Evolutionary conservation across 1,139 yeast genomes (phyloP).

Genomic region (Scheffersomyces illinoinensis): DNA sequence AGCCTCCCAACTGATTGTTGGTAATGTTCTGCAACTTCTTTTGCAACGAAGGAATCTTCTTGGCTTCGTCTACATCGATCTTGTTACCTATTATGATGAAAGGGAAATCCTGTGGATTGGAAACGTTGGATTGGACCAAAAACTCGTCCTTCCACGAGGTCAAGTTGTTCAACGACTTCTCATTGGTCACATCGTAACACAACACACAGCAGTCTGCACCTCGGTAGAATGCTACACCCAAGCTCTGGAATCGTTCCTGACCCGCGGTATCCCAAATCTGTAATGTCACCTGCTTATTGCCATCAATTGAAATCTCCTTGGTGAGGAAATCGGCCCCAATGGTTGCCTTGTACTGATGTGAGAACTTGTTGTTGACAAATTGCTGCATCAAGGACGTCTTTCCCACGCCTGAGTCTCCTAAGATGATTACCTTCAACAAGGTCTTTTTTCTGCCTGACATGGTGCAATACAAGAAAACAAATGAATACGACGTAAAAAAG

Average conservation of each 20-base stretch:
- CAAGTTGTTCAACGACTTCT: conserved; percentile 83
- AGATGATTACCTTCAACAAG: conserved; percentile 85
- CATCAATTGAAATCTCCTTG: conserved; percentile 84
- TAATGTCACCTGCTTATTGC: conserved; percentile 68
- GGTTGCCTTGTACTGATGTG: conserved; percentile 95
- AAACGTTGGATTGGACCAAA: conserved; percentile 86
- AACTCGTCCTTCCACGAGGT: conserved; percentile 96
- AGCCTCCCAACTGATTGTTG: conserved; percentile 68
- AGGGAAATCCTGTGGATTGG: conserved; percentile 93
- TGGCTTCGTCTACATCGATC: conserved; percentile 90
- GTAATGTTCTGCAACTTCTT: conserved; percentile 88
- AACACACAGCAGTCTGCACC: conserved; percentile 94
- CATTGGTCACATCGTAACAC: conserved; percentile 45
- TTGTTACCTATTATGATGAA: conserved; percentile 94
- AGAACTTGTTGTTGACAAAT: conserved; percentile 91
- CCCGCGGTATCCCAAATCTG: conserved; percentile 99
- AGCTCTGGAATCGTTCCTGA: conserved; percentile 93
- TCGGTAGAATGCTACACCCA: conserved; percentile 96
- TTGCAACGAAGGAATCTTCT: conserved; percentile 71
- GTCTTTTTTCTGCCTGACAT: conserved; percentile 88
- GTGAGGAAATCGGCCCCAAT: conserved; percentile 97
- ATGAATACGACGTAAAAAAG: background rate
- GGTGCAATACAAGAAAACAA: conserved; percentile 1
- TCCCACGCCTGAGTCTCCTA: conserved; percentile 98
- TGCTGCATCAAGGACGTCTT: conserved; percentile 96